These are phyloP conservation scores for Penstemon davidsonii DNA, from an alignment of 257 asterid species.

Conservation along the genomic window DNA sequence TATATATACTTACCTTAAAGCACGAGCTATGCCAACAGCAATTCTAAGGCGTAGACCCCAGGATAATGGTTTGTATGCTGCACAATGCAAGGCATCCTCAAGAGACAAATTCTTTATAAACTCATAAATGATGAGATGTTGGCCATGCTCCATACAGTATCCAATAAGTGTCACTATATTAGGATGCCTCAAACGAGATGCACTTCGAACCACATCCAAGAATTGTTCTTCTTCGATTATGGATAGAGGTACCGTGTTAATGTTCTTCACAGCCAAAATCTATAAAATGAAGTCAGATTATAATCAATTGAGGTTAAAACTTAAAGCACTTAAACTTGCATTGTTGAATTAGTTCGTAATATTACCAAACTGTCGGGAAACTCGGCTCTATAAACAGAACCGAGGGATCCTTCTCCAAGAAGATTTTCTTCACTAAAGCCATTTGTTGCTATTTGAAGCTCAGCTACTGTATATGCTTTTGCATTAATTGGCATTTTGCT, in stretches of 20 bases:
- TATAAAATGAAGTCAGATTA: conserved; percentile 27
- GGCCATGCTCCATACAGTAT: conserved; percentile 76
- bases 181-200: conserved; percentile 79
- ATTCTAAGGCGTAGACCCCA: conserved; percentile 71
- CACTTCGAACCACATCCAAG: conserved; percentile 61
- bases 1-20: conserved; percentile 56
- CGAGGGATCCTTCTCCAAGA: conserved; percentile 89
- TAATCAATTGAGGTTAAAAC: neutral
- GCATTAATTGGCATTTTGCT: conserved; percentile 49
- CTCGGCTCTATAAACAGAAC: conserved; percentile 81
- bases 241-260: conserved; percentile 61
- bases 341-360: neutral
- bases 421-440: conserved; percentile 64
- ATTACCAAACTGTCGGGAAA: conserved; percentile 80
- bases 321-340: neutral
- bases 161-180: conserved; percentile 78
- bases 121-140: conserved; percentile 73
- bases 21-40: conserved; percentile 76
- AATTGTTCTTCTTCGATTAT: conserved; percentile 78
- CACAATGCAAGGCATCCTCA: conserved; percentile 63
- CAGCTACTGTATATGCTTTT: conserved; percentile 60
- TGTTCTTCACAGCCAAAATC: conserved; percentile 80
- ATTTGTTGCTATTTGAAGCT: conserved; percentile 83
- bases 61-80: conserved; percentile 52
- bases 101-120: conserved; percentile 66